Evolutionary conservation across 768 basidiomycete species (phyloP), one percentile per base, ranked within the genome.

Genomic region (Kondoa subrosea): DNA sequence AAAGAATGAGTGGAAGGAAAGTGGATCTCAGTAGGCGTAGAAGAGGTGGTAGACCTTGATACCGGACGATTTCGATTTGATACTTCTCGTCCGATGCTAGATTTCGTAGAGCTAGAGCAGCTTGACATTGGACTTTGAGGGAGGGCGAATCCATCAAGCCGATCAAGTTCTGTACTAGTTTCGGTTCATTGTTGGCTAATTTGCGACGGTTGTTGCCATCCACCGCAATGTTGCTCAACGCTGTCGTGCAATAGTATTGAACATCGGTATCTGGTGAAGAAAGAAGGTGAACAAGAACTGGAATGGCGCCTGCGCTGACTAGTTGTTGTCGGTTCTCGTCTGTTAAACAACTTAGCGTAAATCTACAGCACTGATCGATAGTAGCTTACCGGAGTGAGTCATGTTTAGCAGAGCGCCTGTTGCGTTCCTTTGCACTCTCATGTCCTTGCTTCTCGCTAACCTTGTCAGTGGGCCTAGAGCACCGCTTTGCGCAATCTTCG

Each of bases 161-260:
- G 27, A 97, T 93, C 34, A 99, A 81, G 75, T 91, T 95, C 30
- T 88, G 82, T 1, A 99, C 93, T 29, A 99, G 81, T 76, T 89
- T 95, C 12, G 92, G 91, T 78, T 99, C 95, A 71, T 84, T 88
- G 75, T 88, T 84, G 1, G 92, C 89, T 30, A 99, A 82, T 77
- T 92, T 93, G 82, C 91, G 92, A 72, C 95, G 82, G 78, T 97
- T 99, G 66, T 81, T 79, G 67, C 84, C 88, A 79, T 99, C 95
- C 4, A 99, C 95, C 34, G 95, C 95, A 72, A 99, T 99, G 75
- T 99, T 99, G 76, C 89, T 91, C 73, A 99, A 79, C 3, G 95
- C 95, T 15, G 95, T 99, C 3, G 95, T 99, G 78, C 95, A 99
- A 77, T 99, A 99, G 75, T 99, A 99, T 77, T 99, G 95, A 1